These are phyloP conservation scores for Pleurotus pulmonarius DNA, from an alignment of 768 basidiomycete genomes.

Conservation along the genomic window DNA sequence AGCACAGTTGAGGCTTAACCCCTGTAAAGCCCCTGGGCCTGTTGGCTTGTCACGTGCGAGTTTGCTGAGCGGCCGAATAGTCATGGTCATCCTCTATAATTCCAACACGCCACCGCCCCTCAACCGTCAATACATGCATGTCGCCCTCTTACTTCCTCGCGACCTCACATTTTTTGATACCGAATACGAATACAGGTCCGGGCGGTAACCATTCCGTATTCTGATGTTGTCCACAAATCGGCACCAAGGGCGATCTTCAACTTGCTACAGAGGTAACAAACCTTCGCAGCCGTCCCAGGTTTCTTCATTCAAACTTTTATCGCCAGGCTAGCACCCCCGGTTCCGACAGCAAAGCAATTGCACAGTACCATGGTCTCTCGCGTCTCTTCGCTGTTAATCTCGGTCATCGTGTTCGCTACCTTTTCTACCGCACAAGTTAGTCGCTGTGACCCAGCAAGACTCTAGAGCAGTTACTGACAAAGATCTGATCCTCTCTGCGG, in stretches of 20 bases:
- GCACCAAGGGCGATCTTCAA: neutral
- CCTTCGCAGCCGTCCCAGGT: neutral
- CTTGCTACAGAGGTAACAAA: neutral
- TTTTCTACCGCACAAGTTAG: neutral
- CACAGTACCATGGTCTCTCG: neutral
- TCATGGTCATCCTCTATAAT: neutral
- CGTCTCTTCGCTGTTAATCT: neutral
- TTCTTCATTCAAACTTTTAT: neutral
- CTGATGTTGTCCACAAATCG: neutral
- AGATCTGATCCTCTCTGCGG: neutral
- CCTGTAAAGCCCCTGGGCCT: no score
- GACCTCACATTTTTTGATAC: neutral
- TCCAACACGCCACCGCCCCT: neutral
- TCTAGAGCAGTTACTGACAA: neutral
- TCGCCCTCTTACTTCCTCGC: neutral
- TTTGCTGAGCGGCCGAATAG: no score
- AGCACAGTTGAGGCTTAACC: no score
- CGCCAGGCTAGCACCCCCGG: neutral
- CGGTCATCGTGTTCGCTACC: neutral
- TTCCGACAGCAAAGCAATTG: no score
- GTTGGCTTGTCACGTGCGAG: no score
- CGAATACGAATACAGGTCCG: neutral
- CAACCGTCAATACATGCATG: neutral
- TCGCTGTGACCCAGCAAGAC: neutral
- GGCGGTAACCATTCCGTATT: neutral